Evolutionary conservation across 179 eudicot species (phyloP).

Genomic region (Gypsophila paniculata): DNA sequence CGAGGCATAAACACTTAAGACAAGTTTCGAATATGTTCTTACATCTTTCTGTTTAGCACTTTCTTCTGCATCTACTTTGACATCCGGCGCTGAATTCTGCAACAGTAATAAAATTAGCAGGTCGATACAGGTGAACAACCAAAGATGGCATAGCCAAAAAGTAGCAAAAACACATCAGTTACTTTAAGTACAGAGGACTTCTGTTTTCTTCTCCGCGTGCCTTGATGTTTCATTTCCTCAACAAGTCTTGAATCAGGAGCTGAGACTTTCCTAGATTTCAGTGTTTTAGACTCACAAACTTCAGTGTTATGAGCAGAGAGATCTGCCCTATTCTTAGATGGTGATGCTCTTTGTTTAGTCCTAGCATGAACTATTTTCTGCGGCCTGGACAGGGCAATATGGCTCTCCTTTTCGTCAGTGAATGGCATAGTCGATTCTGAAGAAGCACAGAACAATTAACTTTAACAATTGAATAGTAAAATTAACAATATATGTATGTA

Average conservation of each 20-base stretch:
- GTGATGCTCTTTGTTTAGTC: conserved; percentile 45
- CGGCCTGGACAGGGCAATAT: conserved; percentile 42
- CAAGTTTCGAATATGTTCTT: background rate
- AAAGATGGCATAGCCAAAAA: background rate
- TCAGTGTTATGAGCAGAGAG: conserved; percentile 24
- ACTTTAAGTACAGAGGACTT: conserved; percentile 54
- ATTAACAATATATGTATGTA: too few species aligned
- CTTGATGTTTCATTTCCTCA: conserved; percentile 38
- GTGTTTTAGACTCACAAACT: conserved; percentile 40
- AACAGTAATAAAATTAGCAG: background rate
- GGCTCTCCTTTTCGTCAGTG: conserved; percentile 48
- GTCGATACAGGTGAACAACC: background rate
- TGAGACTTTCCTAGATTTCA: conserved; percentile 53
- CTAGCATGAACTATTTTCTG: conserved; percentile 36
- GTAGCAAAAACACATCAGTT: conserved; percentile 23
- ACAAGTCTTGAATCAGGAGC: conserved; percentile 33
- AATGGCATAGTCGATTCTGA: conserved; percentile 48
- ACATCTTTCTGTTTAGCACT: conserved; percentile 12
- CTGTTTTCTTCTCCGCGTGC: conserved; percentile 48
- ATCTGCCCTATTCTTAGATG: conserved; percentile 48
- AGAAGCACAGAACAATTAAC: conserved; percentile 16
- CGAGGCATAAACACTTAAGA: background rate
- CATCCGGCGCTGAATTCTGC: conserved; percentile 11
- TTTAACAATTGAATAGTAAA: background rate
- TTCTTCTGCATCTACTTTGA: conserved; percentile 2